Percentiles rank a stretch among this genome's conserved stretches.
Evolutionary conservation across 73 alveolate species (phyloP).

Genomic region (Paramecium biaurelia): DNA sequence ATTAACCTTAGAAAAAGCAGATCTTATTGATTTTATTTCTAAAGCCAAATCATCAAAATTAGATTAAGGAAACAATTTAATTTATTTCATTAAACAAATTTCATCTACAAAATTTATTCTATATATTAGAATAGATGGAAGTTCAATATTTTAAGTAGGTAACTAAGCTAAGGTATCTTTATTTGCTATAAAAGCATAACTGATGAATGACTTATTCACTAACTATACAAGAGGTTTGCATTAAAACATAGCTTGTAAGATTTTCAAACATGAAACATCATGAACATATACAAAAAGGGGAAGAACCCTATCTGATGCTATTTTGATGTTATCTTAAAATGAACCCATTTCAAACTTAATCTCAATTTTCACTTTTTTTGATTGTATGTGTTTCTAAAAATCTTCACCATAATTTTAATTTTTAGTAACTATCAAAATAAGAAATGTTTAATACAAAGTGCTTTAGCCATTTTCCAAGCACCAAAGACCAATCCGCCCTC

Average conservation of each 20-base stretch:
- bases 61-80: background rate
- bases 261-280: background rate
- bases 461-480: background rate
- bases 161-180: background rate
- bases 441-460: background rate
- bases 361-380: background rate
- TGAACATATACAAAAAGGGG: conserved; percentile 4
- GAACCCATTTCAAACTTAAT: background rate
- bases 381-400: background rate
- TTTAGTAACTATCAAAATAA: background rate
- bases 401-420: background rate
- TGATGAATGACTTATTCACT: background rate
- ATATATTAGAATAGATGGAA: background rate
- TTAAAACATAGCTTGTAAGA: background rate
- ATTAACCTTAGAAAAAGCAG: background rate
- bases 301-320: background rate
- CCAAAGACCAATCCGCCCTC: background rate
- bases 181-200: background rate
- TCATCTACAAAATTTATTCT: background rate
- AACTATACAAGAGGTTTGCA: background rate
- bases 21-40: background rate
- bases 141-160: background rate
- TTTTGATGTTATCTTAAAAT: background rate
- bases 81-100: background rate
- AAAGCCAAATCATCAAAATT: background rate